A percentile compares a stretch with the other conserved stretches of the same genome.
Evolutionary conservation across 1,139 yeast species (phyloP).

Genomic region (Pneumocystis carinii): DNA sequence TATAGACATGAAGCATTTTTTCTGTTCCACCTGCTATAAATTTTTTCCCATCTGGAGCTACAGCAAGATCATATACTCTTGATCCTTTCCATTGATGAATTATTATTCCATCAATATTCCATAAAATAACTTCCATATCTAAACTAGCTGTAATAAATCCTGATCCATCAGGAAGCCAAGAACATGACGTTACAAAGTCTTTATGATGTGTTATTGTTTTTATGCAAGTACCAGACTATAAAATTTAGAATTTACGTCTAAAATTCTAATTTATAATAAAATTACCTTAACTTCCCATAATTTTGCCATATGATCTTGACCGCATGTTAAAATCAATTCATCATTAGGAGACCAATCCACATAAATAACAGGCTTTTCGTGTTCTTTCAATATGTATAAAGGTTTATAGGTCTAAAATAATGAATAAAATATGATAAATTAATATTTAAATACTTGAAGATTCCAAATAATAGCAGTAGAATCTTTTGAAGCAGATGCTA

Average conservation of each 20-base stretch:
- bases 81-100: conserved; percentile 30
- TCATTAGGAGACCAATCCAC: conserved; percentile 65
- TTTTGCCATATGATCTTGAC: conserved; percentile 45
- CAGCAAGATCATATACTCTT: conserved; percentile 54
- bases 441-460: conserved; percentile 27
- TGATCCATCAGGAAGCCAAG: conserved; percentile 51
- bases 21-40: conserved; percentile 53
- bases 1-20: conserved; percentile 37
- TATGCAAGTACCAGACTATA: conserved; percentile 8
- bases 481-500: conserved; percentile 69
- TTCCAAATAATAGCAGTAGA: conserved; percentile 52
- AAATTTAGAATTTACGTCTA: conserved; percentile 2
- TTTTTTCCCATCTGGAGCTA: conserved; percentile 48
- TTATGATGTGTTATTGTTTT: conserved; percentile 16
- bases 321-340: conserved; percentile 48
- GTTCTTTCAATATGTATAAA: conserved; percentile 30
- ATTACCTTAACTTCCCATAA: conserved; percentile 47
- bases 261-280: conserved; percentile 9
- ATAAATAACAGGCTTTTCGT: conserved; percentile 48
- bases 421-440: conserved; percentile 24
- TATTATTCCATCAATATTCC: conserved; percentile 34
- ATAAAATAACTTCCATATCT: conserved; percentile 54
- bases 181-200: conserved; percentile 46
- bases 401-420: conserved; percentile 19
- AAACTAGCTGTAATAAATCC: conserved; percentile 63